These are phyloP conservation scores for Fistulina hepatica DNA, from an alignment of 1,284 basidiomycete genomes.

Conservation along the genomic window DNA sequence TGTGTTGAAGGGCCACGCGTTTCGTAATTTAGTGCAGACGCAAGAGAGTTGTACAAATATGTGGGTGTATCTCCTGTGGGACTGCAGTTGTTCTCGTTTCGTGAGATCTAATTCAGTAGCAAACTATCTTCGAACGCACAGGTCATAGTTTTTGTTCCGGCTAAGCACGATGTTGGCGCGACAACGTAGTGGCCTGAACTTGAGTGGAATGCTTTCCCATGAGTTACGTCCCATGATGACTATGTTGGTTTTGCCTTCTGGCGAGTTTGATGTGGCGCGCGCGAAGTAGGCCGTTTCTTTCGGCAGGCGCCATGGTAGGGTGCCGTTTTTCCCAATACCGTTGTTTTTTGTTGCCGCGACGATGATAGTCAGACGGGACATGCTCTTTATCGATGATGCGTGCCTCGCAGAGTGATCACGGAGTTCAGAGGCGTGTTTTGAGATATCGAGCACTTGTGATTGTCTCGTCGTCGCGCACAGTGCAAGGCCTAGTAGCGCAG, in stretches of 20 bases:
- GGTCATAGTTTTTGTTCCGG: slow-evolving; percentile 45
- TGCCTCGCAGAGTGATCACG: too few species aligned
- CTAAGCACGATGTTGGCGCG: slow-evolving; percentile 81
- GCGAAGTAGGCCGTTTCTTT: slow-evolving; percentile 94
- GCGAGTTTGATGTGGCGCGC: slow-evolving; percentile 56
- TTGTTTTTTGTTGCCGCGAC: slow-evolving; percentile 84
- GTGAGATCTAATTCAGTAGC: neutral
- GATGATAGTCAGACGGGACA: slow-evolving; percentile 74
- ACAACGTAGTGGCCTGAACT: slow-evolving; percentile 73
- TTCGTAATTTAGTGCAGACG: slow-evolving; percentile 10
- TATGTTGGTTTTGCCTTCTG: slow-evolving; percentile 52
- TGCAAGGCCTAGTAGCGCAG: too few species aligned
- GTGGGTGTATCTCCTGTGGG: neutral
- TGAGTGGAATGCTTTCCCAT: slow-evolving; percentile 94
- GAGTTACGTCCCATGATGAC: slow-evolving; percentile 97
- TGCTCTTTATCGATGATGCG: too few species aligned
- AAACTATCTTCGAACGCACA: slow-evolving; percentile 40
- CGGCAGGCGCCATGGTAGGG: slow-evolving; percentile 84
- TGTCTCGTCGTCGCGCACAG: too few species aligned
- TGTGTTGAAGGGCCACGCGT: slow-evolving; percentile 24
- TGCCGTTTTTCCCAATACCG: slow-evolving; percentile 74
- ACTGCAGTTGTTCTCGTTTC: too few species aligned
- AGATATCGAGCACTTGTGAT: too few species aligned
- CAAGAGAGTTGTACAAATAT: slow-evolving; percentile 6
- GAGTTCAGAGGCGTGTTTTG: too few species aligned